Conservation (phyloP, 257 asterid species). For the Petrea volubilis region DNA sequence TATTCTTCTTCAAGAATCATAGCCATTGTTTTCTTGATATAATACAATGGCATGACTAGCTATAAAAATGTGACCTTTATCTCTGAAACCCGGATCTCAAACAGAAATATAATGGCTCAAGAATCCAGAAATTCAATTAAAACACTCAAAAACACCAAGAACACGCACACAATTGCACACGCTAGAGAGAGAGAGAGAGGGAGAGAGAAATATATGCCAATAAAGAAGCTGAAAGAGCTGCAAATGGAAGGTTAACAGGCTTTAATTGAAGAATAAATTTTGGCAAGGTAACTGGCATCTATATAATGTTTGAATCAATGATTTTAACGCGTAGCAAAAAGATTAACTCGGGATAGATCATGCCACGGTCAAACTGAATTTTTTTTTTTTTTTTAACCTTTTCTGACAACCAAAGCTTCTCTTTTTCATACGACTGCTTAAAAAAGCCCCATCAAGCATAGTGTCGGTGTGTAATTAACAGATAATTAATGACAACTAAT, state of each 20-base stretch:
- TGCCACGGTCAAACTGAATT: conserved; percentile 21
- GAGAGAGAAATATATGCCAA: conserved; percentile 6
- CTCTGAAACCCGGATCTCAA: conserved; percentile 32
- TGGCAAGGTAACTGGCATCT: background rate
- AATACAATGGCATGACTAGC: background rate
- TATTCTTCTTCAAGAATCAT: background rate
- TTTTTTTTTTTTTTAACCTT: background rate
- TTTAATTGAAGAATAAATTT: background rate
- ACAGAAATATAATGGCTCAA: conserved; percentile 26
- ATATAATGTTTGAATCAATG: background rate
- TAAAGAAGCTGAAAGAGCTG: conserved; percentile 18
- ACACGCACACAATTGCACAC: background rate
- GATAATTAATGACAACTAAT: conserved; percentile 44
- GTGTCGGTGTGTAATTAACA: conserved; percentile 43
- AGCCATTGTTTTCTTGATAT: conserved; percentile 1
- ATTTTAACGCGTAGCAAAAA: background rate
- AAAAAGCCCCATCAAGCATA: conserved; percentile 15
- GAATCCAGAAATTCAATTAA: conserved; percentile 22
- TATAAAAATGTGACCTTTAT: background rate
- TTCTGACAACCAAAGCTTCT: conserved; percentile 20
- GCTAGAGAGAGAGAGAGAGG: background rate
- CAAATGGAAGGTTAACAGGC: conserved; percentile 30
- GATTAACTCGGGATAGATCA: background rate
- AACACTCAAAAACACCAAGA: conserved; percentile 16
- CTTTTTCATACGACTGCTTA: background rate